A percentile compares a stretch with the other conserved stretches of the same genome.
These are phyloP conservation scores for Lolium multiflorum DNA, from an alignment of 176 grass and related monocot species.

Conservation along the genomic window DNA sequence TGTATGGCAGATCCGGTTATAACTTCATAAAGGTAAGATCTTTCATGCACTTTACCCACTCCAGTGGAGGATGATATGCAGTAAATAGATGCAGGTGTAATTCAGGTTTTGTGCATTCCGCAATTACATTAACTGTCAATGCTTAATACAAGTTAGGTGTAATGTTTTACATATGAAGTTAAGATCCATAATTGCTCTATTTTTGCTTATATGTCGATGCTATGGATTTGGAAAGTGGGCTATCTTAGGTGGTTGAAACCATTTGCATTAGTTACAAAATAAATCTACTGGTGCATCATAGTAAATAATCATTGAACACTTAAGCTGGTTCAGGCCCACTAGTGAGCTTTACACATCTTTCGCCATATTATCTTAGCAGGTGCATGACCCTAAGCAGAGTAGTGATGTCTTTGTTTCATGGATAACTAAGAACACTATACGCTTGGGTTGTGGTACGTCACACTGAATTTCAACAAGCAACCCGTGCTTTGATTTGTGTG, in stretches of 20 bases:
- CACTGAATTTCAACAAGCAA: too few species aligned
- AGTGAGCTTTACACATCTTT: not conserved
- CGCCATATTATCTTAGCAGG: not conserved
- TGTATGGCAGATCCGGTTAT: too few species aligned
- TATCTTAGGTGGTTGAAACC: not conserved
- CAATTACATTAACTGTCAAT: too few species aligned
- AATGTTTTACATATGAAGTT: too few species aligned
- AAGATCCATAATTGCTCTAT: too few species aligned
- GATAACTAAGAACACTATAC: not conserved
- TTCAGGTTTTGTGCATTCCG: too few species aligned
- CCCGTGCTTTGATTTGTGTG: not conserved
- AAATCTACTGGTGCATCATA: not conserved
- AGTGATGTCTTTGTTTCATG: conserved; percentile 10
- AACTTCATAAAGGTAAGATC: not conserved
- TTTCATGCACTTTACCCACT: conserved; percentile 8
- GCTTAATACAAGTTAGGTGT: too few species aligned
- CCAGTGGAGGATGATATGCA: too few species aligned
- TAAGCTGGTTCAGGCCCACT: not conserved
- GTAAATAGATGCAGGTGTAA: too few species aligned
- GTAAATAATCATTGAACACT: not conserved
- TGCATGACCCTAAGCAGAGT: not conserved
- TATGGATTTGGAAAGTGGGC: too few species aligned
- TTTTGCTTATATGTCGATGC: too few species aligned
- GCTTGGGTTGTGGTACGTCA: not conserved
- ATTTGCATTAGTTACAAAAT: not conserved